Evolutionary conservation across 331 rosid species (phyloP).

Genomic region (Spiraea crenata): DNA sequence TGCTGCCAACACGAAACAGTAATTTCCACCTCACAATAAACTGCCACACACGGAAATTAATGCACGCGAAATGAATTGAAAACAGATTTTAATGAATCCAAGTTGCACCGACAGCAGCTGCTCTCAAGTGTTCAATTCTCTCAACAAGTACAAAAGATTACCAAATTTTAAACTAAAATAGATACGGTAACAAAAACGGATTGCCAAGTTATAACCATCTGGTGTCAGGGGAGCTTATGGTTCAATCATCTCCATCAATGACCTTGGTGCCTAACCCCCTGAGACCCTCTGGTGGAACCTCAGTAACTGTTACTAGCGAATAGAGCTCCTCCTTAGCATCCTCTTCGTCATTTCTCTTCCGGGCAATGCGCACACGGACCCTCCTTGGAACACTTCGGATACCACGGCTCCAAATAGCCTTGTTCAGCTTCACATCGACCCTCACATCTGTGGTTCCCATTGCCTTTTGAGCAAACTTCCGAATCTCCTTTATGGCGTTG

Average conservation of each 20-base stretch:
- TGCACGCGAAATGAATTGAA: not conserved
- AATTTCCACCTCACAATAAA: not conserved
- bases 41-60: not conserved
- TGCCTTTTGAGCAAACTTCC: conserved; percentile 38
- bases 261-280: conserved; percentile 32
- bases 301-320: conserved; percentile 31
- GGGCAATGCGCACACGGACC: conserved; percentile 31
- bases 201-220: not conserved
- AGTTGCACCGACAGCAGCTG: not conserved
- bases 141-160: not conserved
- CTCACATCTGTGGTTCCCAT: conserved; percentile 37
- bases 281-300: conserved; percentile 28
- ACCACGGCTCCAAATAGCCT: conserved; percentile 31
- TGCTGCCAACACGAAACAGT: conserved; percentile 5
- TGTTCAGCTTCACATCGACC: conserved; percentile 40
- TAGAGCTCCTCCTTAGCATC: conserved; percentile 35
- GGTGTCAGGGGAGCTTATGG: not conserved
- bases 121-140: not conserved
- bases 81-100: not conserved
- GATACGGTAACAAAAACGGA: not conserved
- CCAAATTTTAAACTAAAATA: not conserved
- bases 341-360: conserved; percentile 35
- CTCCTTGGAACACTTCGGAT: conserved; percentile 39
- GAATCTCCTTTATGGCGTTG: conserved; percentile 36
- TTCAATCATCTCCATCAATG: conserved; percentile 34